Evolutionary conservation across 1,284 basidiomycete genomes (phyloP).

Genomic region (Heterobasidion occidentale): DNA sequence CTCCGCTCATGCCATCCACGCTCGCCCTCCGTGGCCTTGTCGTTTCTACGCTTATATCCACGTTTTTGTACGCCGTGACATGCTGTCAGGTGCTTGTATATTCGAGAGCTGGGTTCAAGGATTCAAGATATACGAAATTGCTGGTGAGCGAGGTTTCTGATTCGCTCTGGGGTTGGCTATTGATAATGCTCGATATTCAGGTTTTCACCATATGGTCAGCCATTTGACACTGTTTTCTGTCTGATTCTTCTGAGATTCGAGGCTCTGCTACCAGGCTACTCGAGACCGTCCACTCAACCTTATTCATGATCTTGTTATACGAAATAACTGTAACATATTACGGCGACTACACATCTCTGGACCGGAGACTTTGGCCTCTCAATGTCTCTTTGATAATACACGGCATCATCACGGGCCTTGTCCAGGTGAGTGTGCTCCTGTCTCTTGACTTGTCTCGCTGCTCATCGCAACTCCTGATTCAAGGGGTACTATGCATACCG

Average conservation of each 20-base stretch:
- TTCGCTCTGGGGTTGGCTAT: not conserved
- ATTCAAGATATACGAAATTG: not conserved
- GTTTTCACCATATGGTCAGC: not conserved
- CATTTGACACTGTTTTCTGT: not conserved
- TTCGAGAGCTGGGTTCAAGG: not conserved
- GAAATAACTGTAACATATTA: not conserved
- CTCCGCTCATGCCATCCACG: not conserved
- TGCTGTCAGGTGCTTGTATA: not conserved
- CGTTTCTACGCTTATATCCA: not conserved
- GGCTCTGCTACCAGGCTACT: not conserved
- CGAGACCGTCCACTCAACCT: not conserved
- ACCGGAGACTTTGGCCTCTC: not conserved
- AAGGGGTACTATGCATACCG: not conserved
- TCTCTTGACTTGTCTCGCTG: not conserved
- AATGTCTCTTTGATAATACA: not conserved
- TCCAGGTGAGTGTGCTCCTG: not conserved
- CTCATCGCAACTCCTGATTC: not conserved
- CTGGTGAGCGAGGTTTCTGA: not conserved
- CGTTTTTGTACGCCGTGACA: not conserved
- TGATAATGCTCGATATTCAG: not conserved
- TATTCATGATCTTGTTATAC: not conserved
- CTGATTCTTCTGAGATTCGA: not conserved
- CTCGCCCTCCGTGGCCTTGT: not conserved
- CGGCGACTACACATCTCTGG: not conserved
- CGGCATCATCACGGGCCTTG: not conserved